Percentiles rank a stretch among this genome's conserved stretches.
Evolutionary conservation across 2,329 filamentous ascomycete genomes (phyloP).

Genomic region (Thielaviopsis ethacetica): DNA sequence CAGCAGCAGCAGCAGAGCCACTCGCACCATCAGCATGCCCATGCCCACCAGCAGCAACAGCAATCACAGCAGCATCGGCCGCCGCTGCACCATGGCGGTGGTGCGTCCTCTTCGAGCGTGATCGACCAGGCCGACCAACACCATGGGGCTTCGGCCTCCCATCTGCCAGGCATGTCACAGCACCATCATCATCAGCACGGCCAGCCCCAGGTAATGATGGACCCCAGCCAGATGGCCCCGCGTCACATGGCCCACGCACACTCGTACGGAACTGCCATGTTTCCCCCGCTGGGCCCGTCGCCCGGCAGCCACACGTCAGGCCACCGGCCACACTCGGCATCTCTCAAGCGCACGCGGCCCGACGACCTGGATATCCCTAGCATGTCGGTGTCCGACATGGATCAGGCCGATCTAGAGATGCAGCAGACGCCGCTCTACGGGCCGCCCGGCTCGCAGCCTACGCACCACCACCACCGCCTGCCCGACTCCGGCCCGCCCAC

Average conservation of each 20-base stretch:
- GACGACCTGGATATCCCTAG: conserved; percentile 41
- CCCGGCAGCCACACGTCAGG: conserved; percentile 19
- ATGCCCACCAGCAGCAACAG: conserved; percentile 10
- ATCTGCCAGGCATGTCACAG: conserved; percentile 23
- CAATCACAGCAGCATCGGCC: conserved; percentile 15
- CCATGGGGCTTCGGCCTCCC: conserved; percentile 19
- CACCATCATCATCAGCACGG: conserved; percentile 31
- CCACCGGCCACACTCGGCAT: conserved; percentile 15
- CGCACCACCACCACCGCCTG: conserved; percentile 68
- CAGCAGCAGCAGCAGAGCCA: conserved; percentile 11
- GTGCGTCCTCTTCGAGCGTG: conserved; percentile 23
- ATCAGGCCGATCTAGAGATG: conserved; percentile 40
- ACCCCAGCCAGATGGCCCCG: conserved; percentile 34
- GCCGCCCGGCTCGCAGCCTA: conserved; percentile 28
- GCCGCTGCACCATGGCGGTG: conserved; percentile 27
- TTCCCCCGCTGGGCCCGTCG: conserved; percentile 35
- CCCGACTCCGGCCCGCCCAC: conserved; percentile 56
- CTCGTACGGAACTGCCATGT: conserved; percentile 32
- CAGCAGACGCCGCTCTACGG: conserved; percentile 30
- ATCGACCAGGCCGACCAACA: conserved; percentile 27
- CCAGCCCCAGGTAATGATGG: conserved; percentile 38
- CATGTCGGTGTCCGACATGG: conserved; percentile 28
- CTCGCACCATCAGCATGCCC: too few species aligned
- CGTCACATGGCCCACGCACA: conserved; percentile 32
- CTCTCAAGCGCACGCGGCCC: conserved; percentile 36